Base-by-base conservation (phyloP, 768 basidiomycete species). In the Hygrophorus pudorinus region DNA sequence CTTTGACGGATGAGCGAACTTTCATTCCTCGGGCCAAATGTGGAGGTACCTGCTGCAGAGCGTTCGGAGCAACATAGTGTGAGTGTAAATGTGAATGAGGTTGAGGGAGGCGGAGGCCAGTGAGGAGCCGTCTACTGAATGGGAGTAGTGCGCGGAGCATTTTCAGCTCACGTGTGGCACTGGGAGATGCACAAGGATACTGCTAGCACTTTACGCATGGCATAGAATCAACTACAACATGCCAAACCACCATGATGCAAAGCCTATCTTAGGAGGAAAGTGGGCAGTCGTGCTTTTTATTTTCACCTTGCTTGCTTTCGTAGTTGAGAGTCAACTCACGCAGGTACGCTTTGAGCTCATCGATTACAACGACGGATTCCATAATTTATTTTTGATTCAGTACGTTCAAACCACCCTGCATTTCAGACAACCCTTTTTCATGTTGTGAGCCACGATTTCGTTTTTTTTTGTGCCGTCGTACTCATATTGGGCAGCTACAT, bases 1-100 rank as follows among this genome's bases (percentile, higher is more conserved):
- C 66, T 68, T 93, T 96, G 53, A 98, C 88, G 3, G 89, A 89
- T 17, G 88, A 85, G 50, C 94, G 79, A 47, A 98, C 92, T 71
- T 99, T 99, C 87, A 96, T 93, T 38, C 91, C 90, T 53, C 85
- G 66, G n/a, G 71, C 60, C 16, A 76, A 58, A 5, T 60, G 49
- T 8, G 70, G 3, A 34, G 41, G 70, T 33, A n/a, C n/a, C n/a
- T 59, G 47, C 45, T 53, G 51, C 7, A 49, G 18, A 18, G 49
- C 20, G 33, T 55, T 50, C 42, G 62, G 51, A 13, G 53, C 41
- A 39, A 56, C 49, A 55, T 56, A 60, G 21, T 50, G 56, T 8
- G 59, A 57, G 47, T 63, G 66, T 37, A 58, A 61, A 30, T 64
- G 59, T 1, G 54, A 51, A 33, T 48, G 53, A 31, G 42, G 30